phyloP scores from a whole-genome alignment of 2,329 filamentous ascomycete genomes.

The Calonectria pauciramosa region DNA sequence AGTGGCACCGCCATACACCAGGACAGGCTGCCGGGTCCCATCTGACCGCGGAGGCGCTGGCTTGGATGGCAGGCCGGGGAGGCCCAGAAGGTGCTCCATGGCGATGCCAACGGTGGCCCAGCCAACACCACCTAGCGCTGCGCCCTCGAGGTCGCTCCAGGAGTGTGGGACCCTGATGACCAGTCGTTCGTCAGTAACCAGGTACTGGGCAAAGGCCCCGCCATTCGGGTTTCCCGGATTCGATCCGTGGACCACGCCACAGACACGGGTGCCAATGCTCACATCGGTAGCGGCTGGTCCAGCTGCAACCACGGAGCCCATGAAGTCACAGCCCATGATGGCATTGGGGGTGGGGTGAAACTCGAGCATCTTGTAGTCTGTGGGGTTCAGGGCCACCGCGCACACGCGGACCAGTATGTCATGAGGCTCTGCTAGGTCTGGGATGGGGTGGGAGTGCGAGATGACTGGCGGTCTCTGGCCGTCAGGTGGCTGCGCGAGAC shows the following conservation, averaged over 20 bases:
- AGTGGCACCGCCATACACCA: background rate
- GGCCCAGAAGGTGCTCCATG: background rate
- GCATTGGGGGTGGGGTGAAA: conserved; percentile 7
- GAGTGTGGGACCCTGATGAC: background rate
- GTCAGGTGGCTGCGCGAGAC: conserved; percentile 1
- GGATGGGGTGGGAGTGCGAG: background rate
- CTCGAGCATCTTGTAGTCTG: conserved; percentile 10
- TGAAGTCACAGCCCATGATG: conserved; percentile 9
- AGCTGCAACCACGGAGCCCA: background rate
- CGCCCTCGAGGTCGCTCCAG: background rate
- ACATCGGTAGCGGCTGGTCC: background rate
- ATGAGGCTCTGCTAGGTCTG: background rate
- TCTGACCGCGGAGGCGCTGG: background rate
- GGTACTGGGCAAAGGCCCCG: conserved; percentile 4
- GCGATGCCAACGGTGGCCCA: background rate
- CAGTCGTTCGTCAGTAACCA: background rate
- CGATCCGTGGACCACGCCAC: background rate
- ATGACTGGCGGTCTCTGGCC: conserved; percentile 3
- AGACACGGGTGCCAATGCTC: background rate
- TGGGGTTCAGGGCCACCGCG: conserved; percentile 1
- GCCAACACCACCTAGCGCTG: background rate
- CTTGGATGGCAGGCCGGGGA: background rate
- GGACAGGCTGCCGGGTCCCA: background rate
- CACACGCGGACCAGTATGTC: background rate
- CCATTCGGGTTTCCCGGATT: conserved; percentile 2